Percentiles rank a stretch among this genome's conserved stretches.
Conservation (phyloP, 1,139 yeast species). For the Diutina mesorugosa region DNA sequence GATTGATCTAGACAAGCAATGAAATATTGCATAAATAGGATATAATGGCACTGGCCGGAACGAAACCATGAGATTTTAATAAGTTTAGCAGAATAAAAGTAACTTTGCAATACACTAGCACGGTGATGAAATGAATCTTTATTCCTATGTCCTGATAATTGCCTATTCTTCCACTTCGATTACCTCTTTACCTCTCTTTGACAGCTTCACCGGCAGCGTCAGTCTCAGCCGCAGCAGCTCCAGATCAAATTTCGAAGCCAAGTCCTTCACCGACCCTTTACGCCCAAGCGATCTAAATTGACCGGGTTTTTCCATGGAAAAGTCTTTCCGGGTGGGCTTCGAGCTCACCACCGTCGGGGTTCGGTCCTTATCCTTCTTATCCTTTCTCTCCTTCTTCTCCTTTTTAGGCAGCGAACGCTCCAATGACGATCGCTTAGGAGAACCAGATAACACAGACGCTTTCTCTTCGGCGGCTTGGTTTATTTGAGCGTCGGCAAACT, state of each 20-base stretch:
- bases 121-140: neutral
- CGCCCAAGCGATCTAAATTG: slow-evolving; percentile 19
- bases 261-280: slow-evolving; percentile 22
- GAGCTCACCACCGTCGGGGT: slow-evolving; percentile 14
- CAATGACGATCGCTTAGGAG: slow-evolving; percentile 2
- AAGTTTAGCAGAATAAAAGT: neutral
- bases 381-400: neutral
- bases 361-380: neutral
- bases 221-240: neutral
- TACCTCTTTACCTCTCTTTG: neutral
- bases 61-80: neutral
- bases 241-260: slow-evolving; percentile 18
- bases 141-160: neutral
- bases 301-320: slow-evolving; percentile 17
- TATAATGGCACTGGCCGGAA: neutral
- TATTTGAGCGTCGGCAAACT: slow-evolving; percentile 1
- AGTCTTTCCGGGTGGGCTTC: slow-evolving; percentile 19
- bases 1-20: slow-evolving; percentile 18
- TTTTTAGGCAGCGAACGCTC: neutral
- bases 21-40: neutral
- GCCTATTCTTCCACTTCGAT: neutral
- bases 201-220: neutral
- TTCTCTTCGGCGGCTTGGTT: neutral
- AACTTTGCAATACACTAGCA: neutral
- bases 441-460: neutral